phyloP scores from a whole-genome alignment of 805 yeast genomes.

The Barnettozyma salicaria region DNA sequence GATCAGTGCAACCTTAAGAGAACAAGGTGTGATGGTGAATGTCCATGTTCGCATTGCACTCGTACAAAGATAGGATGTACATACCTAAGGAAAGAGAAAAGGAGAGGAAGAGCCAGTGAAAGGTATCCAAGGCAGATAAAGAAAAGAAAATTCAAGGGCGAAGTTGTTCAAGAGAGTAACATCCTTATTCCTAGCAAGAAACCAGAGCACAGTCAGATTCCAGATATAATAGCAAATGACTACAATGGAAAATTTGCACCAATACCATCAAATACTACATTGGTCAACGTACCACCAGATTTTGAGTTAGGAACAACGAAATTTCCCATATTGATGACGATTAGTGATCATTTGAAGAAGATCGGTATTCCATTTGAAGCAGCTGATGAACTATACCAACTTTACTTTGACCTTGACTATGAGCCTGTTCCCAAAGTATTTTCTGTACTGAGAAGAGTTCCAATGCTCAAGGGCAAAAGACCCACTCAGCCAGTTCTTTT shows the following conservation, averaged over 20 bases:
- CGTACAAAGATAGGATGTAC: constrained; percentile 32
- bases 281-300: constrained; percentile 4
- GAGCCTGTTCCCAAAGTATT: constrained; percentile 21
- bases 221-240: constrained; percentile 2
- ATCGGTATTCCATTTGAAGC: constrained; percentile 17
- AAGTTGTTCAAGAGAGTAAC: background rate
- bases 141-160: constrained; percentile 18
- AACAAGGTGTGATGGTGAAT: constrained; percentile 42
- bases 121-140: constrained; percentile 34
- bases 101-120: constrained; percentile 42
- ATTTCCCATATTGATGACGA: constrained; percentile 12
- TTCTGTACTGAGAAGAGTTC: constrained; percentile 18
- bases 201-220: constrained; percentile 5
- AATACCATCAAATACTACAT: constrained; percentile 5
- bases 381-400: constrained; percentile 22
- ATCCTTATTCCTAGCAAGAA: constrained; percentile 3
- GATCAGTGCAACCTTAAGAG: constrained; percentile 42
- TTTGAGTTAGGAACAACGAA: constrained; percentile 11
- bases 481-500: constrained; percentile 16
- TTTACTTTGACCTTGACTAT: constrained; percentile 16
- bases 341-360: constrained; percentile 10
- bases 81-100: constrained; percentile 37
- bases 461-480: constrained; percentile 18
- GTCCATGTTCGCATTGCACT: constrained; percentile 39
- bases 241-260: background rate